Conservation (phyloP, 495 filamentous ascomycete species). For the Annulohypoxylon maeteangense region DNA sequence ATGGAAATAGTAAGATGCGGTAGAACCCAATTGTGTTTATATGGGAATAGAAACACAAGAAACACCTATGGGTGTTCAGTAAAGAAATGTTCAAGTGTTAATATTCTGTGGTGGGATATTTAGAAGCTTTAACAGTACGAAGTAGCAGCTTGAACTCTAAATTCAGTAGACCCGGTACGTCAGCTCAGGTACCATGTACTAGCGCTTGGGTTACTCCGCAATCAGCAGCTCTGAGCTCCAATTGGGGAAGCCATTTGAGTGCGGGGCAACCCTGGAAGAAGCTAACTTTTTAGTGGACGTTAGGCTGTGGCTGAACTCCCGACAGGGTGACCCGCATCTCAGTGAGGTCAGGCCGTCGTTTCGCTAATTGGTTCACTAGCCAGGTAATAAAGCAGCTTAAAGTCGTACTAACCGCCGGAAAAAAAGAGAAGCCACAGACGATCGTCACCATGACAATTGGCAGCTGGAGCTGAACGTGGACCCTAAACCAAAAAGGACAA, state of each 20-base stretch:
- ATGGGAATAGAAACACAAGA: not conserved
- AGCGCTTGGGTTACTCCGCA: conserved; percentile 18
- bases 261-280: conserved; percentile 22
- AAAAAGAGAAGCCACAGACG: conserved; percentile 27
- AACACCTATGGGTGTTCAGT: not conserved
- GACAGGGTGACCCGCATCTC: conserved; percentile 17
- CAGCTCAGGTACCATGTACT: not conserved
- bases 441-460: conserved; percentile 22
- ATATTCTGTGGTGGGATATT: not conserved
- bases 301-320: conserved; percentile 31
- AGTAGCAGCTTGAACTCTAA: not conserved
- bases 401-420: conserved; percentile 4
- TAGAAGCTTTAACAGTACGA: not conserved
- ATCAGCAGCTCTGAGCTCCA: conserved; percentile 17
- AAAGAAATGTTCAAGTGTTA: not conserved
- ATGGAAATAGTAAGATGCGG: not conserved
- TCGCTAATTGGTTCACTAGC: not conserved
- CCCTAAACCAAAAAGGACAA: conserved; percentile 8
- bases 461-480: not conserved
- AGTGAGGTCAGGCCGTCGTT: conserved; percentile 16
- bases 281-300: not conserved
- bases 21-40: not conserved
- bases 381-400: not conserved
- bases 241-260: conserved; percentile 16
- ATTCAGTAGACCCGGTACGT: not conserved